Conservation (phyloP, 1,284 basidiomycete species). For the Cystobasidium pallidum region DNA sequence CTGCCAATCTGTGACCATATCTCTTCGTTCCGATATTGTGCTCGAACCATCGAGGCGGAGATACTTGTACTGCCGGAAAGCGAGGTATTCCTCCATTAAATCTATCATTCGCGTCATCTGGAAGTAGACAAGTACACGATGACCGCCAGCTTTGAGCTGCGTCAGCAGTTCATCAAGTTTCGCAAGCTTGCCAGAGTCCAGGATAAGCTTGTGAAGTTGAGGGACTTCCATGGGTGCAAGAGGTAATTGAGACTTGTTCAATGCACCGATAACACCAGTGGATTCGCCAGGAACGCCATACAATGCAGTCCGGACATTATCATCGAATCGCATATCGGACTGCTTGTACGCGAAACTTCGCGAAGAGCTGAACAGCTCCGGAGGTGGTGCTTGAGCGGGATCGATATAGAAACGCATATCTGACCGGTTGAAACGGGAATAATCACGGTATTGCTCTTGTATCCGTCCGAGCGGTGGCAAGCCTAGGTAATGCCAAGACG, state of each 20-base stretch:
- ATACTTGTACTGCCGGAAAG: constrained; percentile 98
- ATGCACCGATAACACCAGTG: constrained; percentile 70
- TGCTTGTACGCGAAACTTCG: constrained; percentile 74
- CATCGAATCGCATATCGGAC: constrained; percentile 68
- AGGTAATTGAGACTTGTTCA: constrained; percentile 76
- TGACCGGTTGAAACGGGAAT: constrained; percentile 77
- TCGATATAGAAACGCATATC: constrained; percentile 81
- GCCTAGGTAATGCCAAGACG: constrained; percentile 53
- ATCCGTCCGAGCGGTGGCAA: constrained; percentile 68
- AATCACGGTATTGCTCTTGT: constrained; percentile 65
- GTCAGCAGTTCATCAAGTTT: constrained; percentile 84
- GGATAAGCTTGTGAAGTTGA: constrained; percentile 91
- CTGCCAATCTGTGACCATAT: constrained; percentile 99
- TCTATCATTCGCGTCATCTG: constrained; percentile 99
- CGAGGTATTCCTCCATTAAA: constrained; percentile 97
- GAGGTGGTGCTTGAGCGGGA: constrained; percentile 79
- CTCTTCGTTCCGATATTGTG: constrained; percentile 91
- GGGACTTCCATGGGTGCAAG: constrained; percentile 87
- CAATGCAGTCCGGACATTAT: constrained; percentile 62
- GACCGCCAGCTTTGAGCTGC: constrained; percentile 89
- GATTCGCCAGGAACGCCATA: constrained; percentile 79
- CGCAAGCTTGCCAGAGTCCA: constrained; percentile 95
- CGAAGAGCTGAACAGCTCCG: constrained; percentile 73
- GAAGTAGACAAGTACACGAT: constrained; percentile 96
- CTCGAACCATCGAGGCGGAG: constrained; percentile 92